These are phyloP conservation scores for Globisporangium iwayamae DNA, from an alignment of 352 stramenopile species.

Conservation along the genomic window DNA sequence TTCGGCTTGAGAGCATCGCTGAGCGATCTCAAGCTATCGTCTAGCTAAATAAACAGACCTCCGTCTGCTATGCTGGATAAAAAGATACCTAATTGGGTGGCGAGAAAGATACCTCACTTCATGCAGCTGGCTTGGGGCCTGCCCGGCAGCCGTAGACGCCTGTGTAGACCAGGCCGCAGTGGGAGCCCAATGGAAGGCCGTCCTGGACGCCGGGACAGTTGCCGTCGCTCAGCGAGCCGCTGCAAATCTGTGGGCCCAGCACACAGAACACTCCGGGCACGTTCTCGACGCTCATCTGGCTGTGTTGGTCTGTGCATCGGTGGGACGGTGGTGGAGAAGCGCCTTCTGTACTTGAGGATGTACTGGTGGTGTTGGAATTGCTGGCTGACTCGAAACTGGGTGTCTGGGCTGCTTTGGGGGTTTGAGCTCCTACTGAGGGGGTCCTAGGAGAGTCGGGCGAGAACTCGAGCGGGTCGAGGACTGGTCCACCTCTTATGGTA, in stretches of 20 bases:
- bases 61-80: background rate
- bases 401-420: background rate
- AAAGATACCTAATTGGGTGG: background rate
- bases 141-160: slow-evolving; percentile 10
- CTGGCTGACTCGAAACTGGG: background rate
- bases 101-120: background rate
- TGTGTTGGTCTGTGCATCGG: background rate
- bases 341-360: background rate
- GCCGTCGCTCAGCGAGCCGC: slow-evolving; percentile 1
- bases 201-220: slow-evolving; percentile 8
- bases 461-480: slow-evolving; percentile 4
- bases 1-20: background rate
- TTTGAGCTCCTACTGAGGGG: background rate
- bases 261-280: slow-evolving; percentile 14
- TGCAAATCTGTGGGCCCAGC: slow-evolving; percentile 6
- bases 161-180: slow-evolving; percentile 11
- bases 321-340: background rate
- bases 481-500: background rate
- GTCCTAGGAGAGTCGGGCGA: background rate
- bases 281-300: slow-evolving; percentile 14
- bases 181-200: background rate
- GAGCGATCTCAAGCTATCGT: background rate
- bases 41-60: background rate
- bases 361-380: background rate
- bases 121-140: background rate